These are phyloP conservation scores for Coelastrella sp. DNA, from an alignment of 139 green algal genomes.

Conservation along the genomic window DNA sequence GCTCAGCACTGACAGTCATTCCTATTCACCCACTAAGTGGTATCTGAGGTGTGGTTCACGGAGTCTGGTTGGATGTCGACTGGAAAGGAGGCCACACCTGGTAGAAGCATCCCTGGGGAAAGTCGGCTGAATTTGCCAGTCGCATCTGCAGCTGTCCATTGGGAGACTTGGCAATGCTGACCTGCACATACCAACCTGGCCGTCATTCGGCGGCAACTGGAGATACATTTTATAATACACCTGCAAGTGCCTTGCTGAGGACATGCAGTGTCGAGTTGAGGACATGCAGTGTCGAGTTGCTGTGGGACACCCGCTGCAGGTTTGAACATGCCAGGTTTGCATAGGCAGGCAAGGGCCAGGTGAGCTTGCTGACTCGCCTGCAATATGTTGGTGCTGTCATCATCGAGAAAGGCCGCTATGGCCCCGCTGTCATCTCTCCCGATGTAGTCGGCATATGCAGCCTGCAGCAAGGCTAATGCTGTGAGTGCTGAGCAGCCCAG, in stretches of 20 bases:
- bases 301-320: too few relatives aligned
- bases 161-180: conserved; percentile 63
- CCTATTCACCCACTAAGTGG: too few relatives aligned
- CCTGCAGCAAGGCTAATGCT: conserved; percentile 44
- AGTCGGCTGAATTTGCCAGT: conserved; percentile 60
- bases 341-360: too few relatives aligned
- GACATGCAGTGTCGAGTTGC: too few relatives aligned
- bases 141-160: conserved; percentile 66
- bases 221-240: too few relatives aligned
- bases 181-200: conserved; percentile 49
- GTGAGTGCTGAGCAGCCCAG: not conserved
- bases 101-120: conserved; percentile 64
- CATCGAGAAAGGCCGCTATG: conserved; percentile 72
- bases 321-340: too few relatives aligned
- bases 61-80: too few relatives aligned
- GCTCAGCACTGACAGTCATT: too few relatives aligned
- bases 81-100: conserved; percentile 54
- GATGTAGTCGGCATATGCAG: conserved; percentile 62
- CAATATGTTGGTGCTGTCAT: conserved; percentile 55
- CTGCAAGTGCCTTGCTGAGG: too few relatives aligned
- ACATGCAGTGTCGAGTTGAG: too few relatives aligned
- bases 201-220: too few relatives aligned
- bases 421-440: conserved; percentile 61
- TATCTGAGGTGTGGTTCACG: too few relatives aligned
- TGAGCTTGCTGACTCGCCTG: conserved; percentile 24